These are phyloP conservation scores for Kwoniella sp. DNA, from an alignment of 768 basidiomycete genomes.

Conservation along the genomic window DNA sequence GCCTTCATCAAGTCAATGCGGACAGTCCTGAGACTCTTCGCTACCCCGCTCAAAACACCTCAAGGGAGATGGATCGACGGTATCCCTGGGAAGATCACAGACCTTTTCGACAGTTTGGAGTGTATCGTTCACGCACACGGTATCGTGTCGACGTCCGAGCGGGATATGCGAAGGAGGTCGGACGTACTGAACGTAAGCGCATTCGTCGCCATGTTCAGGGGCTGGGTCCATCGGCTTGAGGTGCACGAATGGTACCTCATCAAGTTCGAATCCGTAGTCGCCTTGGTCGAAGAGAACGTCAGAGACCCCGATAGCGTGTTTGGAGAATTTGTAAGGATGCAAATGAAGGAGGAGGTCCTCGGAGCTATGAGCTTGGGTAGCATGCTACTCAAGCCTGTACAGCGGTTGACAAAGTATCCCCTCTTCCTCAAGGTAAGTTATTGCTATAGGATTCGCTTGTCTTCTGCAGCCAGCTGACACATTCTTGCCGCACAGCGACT, in stretches of 20 bases:
- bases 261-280: constrained; percentile 66
- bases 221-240: constrained; percentile 70
- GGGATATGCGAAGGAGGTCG: constrained; percentile 57
- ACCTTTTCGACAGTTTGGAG: constrained; percentile 84
- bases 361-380: constrained; percentile 68
- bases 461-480: too few relatives aligned
- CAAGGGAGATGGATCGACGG: constrained; percentile 78
- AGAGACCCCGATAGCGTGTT: constrained; percentile 68
- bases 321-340: constrained; percentile 77
- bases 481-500: constrained; percentile 63
- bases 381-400: constrained; percentile 75
- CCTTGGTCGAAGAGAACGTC: constrained; percentile 62
- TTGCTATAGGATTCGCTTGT: neutral
- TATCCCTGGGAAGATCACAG: constrained; percentile 69
- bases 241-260: constrained; percentile 86
- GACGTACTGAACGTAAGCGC: constrained; percentile 59
- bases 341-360: constrained; percentile 61
- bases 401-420: constrained; percentile 71
- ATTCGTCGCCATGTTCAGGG: constrained; percentile 65
- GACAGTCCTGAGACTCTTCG: constrained; percentile 70
- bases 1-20: constrained; percentile 69
- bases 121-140: constrained; percentile 79
- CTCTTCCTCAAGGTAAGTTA: constrained; percentile 70
- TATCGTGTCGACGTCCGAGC: constrained; percentile 64
- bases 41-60: constrained; percentile 73